phyloP scores from a whole-genome alignment of 2,329 filamentous ascomycete genomes.

The Colletotrichum musicola region DNA sequence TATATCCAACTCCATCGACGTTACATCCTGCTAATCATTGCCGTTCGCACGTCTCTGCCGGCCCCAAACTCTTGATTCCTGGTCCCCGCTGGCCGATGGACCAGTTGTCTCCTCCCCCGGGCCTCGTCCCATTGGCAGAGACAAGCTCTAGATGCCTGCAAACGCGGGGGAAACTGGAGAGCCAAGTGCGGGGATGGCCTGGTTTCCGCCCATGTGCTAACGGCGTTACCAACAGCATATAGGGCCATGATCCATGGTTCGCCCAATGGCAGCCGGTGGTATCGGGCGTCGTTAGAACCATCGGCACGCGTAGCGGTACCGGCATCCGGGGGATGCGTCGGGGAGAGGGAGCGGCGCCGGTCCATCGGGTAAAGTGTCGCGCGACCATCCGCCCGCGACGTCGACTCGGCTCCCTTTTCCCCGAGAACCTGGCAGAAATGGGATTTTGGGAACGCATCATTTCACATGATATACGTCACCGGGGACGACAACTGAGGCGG shows the following conservation, averaged over 20 bases:
- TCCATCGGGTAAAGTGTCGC: slow-evolving; percentile 27
- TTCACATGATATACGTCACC: slow-evolving; percentile 23
- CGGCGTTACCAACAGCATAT: slow-evolving; percentile 2
- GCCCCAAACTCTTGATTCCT: background rate
- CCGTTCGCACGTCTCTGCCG: slow-evolving; percentile 7
- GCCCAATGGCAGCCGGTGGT: background rate
- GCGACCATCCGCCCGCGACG: slow-evolving; percentile 13
- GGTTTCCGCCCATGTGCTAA: background rate
- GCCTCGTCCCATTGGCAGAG: slow-evolving; percentile 19
- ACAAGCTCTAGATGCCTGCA: slow-evolving; percentile 6
- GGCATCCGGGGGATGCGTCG: slow-evolving; percentile 28
- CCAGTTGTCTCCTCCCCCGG: background rate
- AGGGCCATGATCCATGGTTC: background rate
- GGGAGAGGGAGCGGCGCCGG: slow-evolving; percentile 12
- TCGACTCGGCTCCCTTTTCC: slow-evolving; percentile 25
- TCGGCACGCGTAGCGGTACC: slow-evolving; percentile 1
- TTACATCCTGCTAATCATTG: slow-evolving; percentile 5
- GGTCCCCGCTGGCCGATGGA: background rate
- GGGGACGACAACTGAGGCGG: background rate
- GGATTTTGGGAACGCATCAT: background rate
- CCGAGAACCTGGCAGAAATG: slow-evolving; percentile 4
- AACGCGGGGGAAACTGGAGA: slow-evolving; percentile 24
- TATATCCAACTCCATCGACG: slow-evolving; percentile 20
- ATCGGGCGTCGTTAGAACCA: slow-evolving; percentile 27
- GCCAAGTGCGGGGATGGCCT: slow-evolving; percentile 21